Evolutionary conservation across 192 early-diverging fungal species (phyloP).

Genomic region (Coemansia sp.): DNA sequence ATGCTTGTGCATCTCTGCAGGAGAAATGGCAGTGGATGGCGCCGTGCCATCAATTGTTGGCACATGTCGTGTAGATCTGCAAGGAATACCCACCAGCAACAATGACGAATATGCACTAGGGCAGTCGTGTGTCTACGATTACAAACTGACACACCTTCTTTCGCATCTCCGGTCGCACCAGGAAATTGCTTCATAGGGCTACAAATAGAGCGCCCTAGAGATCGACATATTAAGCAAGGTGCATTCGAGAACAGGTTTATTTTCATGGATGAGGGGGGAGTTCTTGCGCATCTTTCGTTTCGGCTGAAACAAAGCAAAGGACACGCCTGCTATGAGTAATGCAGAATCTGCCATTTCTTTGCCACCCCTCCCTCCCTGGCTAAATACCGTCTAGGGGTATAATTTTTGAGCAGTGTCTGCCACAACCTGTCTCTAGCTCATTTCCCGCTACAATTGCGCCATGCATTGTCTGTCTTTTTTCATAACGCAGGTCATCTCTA

Average conservation of each 20-base stretch:
- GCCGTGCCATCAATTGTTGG: conserved; percentile 5
- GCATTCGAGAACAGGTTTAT: background rate
- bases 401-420: no score
- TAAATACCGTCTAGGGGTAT: background rate
- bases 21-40: background rate
- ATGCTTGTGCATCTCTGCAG: background rate
- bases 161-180: background rate
- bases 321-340: background rate
- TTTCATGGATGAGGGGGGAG: background rate
- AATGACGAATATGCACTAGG: background rate
- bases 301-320: no score
- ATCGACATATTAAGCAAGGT: conserved; percentile 1
- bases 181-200: background rate
- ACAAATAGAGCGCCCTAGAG: background rate
- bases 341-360: background rate
- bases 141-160: background rate
- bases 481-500: background rate
- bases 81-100: background rate
- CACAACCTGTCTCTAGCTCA: background rate
- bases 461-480: background rate
- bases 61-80: conserved; percentile 7
- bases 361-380: background rate
- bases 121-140: background rate
- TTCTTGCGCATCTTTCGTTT: background rate
- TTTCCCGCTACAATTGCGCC: background rate